Percentiles rank a stretch among this genome's conserved stretches.
phyloP scores from a whole-genome alignment of 1,284 basidiomycete genomes.

The Sutorius eximius region DNA sequence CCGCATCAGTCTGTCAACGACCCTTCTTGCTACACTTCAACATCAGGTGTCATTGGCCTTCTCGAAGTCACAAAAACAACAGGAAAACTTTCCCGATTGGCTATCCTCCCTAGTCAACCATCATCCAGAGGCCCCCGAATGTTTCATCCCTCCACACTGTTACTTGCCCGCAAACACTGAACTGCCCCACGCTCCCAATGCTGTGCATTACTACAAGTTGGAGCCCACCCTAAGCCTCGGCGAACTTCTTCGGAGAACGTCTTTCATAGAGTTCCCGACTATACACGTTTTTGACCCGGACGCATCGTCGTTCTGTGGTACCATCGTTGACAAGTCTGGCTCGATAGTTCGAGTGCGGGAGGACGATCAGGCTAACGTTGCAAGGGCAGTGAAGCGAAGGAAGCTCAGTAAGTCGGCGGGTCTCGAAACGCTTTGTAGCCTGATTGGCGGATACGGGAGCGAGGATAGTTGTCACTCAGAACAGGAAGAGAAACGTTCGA shows the following conservation, averaged over 20 bases:
- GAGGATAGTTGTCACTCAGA: conserved; percentile 48
- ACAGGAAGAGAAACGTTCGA: conserved; percentile 32
- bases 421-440: conserved; percentile 52
- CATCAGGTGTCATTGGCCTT: conserved; percentile 35
- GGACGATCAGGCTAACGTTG: conserved; percentile 35
- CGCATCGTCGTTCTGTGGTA: conserved; percentile 51
- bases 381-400: conserved; percentile 49
- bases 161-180: conserved; percentile 52
- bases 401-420: conserved; percentile 52
- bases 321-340: conserved; percentile 53
- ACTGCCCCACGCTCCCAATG: conserved; percentile 25
- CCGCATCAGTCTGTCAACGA: conserved; percentile 50
- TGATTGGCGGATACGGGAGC: conserved; percentile 70
- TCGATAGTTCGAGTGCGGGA: conserved; percentile 38
- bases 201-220: conserved; percentile 56
- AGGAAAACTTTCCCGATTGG: conserved; percentile 52
- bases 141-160: conserved; percentile 56
- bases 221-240: conserved; percentile 50
- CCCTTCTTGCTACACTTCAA: conserved; percentile 53
- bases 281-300: conserved; percentile 69
- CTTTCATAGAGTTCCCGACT: conserved; percentile 80
- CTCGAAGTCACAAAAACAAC: conserved; percentile 35
- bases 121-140: conserved; percentile 53
- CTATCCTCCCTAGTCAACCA: conserved; percentile 50
- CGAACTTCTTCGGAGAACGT: conserved; percentile 53